Evolutionary conservation across 2,329 filamentous ascomycete species (phyloP), one percentile per base, ranked within the genome.

Genomic region (Venturia oleaginea): DNA sequence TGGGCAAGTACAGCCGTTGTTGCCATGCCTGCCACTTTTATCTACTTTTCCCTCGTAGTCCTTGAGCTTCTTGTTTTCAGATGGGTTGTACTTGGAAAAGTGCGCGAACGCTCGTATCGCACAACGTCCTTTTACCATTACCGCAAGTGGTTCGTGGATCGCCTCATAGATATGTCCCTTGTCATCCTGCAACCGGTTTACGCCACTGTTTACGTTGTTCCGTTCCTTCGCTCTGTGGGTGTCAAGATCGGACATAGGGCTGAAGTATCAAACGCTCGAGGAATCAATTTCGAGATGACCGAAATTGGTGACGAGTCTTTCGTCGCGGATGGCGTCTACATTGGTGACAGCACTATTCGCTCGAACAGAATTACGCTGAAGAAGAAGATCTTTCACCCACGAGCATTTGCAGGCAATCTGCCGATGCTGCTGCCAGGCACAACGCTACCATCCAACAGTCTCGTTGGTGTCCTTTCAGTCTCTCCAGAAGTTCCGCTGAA

Each of bases 241-340:
- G 51, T 55, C 51, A 55, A 55, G 15, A 34, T 55, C 19, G 51
- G 51, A 19, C 27, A 55, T 1, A 55, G 30, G 15, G 51, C 51
- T 32, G 51, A 55, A 11, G 51, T 55, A 5, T 55, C 51, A 10
- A 55, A 55, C 19, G 51, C 51, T 6, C 51, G 51, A 19, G 51
- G 51, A 34, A 55, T 55, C 51, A 55, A 55, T n/a, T 55, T 55
- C 51, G 51, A 55, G 19, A 15, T 55, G 15, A 55, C 51, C 27
- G 30, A 55, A 3, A 55, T 55, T 34, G 51, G 51, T 34, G 51
- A 55, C 51, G 51, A 55, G 51, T 55, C 51, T 17, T 55, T 55
- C 10, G 51, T 55, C 19, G 51, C 51, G 8, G 51, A 55, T 34
- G 51, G 51, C 10, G 51, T 55, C 10, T 55, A 32, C 51, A 55